Conservation (phyloP, 2,329 filamentous ascomycete species). For the Ophidiomyces ophidiicola region DNA sequence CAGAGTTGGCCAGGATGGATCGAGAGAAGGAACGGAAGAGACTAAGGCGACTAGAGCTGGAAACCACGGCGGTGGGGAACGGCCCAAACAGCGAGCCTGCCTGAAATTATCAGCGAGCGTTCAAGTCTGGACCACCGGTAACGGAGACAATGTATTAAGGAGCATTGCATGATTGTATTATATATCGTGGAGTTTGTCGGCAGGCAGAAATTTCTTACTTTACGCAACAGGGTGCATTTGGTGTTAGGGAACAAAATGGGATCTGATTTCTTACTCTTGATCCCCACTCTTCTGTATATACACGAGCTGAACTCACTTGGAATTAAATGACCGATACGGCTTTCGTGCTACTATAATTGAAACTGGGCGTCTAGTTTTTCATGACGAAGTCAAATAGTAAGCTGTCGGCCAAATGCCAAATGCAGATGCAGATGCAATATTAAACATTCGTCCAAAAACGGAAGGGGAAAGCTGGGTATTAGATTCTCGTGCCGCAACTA, state of each 20-base stretch:
- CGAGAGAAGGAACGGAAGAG: constrained; percentile 38
- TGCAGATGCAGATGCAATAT: not conserved
- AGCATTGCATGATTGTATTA: no score
- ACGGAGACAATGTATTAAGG: no score
- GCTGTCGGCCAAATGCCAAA: not conserved
- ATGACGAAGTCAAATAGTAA: no score
- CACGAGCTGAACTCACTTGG: not conserved
- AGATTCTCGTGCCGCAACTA: not conserved
- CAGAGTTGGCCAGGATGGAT: constrained; percentile 61
- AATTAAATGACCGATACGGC: not conserved
- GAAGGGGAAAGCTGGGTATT: not conserved
- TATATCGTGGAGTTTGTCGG: no score
- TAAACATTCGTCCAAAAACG: not conserved
- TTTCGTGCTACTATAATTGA: no score
- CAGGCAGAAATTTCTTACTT: no score
- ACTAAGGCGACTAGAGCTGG: constrained; percentile 19
- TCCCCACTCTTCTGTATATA: constrained; percentile 7
- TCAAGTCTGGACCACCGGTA: no score
- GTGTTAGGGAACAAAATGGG: not conserved
- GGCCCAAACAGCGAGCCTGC: no score
- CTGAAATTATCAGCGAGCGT: no score
- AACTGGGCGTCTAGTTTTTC: no score
- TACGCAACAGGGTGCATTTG: no score
- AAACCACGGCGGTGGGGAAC: constrained; percentile 10
- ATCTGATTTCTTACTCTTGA: not conserved